Percentiles rank a stretch among this genome's conserved stretches.
Evolutionary conservation across 139 green algal genomes (phyloP).

Genomic region (Yamagishiella unicocca): DNA sequence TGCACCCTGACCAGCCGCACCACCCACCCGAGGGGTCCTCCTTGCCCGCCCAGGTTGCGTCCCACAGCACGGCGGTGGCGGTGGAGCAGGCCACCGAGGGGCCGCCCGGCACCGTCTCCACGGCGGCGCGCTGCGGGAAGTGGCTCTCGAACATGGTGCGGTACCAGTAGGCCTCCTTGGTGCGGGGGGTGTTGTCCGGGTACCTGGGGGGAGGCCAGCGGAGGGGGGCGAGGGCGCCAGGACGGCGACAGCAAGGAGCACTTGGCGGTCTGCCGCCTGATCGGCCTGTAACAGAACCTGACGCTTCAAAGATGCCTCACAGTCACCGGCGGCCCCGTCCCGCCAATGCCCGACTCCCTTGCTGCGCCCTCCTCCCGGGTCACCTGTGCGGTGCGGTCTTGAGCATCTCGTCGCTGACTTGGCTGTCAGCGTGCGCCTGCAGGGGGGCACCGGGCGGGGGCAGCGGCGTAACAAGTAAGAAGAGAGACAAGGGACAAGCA

Average conservation of each 20-base stretch:
- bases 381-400: slow-evolving; percentile 43
- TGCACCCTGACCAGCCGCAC: not conserved
- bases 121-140: slow-evolving; percentile 79
- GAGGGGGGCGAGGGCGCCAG: not conserved
- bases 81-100: slow-evolving; percentile 74
- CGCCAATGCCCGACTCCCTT: no score
- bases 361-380: not conserved
- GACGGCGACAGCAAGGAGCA: no score
- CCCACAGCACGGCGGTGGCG: slow-evolving; percentile 69
- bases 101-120: slow-evolving; percentile 58
- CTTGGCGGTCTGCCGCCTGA: no score
- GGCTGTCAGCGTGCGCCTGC: slow-evolving; percentile 52
- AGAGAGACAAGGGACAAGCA: no score
- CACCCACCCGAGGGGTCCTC: slow-evolving; percentile 60
- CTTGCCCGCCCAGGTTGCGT: slow-evolving; percentile 69
- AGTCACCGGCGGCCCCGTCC: no score
- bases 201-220: slow-evolving; percentile 64
- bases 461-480: no score
- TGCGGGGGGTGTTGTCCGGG: slow-evolving; percentile 89
- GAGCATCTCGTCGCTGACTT: slow-evolving; percentile 65
- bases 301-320: no score
- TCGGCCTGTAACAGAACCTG: no score
- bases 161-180: slow-evolving; percentile 95
- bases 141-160: slow-evolving; percentile 91
- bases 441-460: no score